These are phyloP conservation scores for Arthrobotrys megalospora DNA, from an alignment of 2,329 filamentous ascomycete species.

Conservation along the genomic window DNA sequence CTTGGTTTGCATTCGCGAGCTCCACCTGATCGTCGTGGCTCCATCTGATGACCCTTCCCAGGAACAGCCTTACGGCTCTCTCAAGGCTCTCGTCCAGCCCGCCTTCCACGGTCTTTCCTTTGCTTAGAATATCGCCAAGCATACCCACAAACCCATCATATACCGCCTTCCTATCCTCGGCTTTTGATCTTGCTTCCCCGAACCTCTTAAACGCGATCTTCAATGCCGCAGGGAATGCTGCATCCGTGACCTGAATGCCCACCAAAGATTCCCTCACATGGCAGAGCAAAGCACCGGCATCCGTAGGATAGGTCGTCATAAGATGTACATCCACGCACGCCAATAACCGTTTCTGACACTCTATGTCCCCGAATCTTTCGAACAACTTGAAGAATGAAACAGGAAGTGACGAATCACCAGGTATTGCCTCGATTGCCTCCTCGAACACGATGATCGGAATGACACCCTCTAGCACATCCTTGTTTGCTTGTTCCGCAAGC, in stretches of 20 bases:
- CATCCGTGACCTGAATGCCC: conserved; percentile 75
- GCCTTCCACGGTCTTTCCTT: conserved; percentile 36
- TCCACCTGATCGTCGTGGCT: conserved; percentile 35
- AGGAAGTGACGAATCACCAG: conserved; percentile 77
- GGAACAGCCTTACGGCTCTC: conserved; percentile 49
- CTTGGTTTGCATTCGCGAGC: conserved; percentile 36
- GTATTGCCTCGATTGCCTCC: conserved; percentile 82
- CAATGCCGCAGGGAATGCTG: conserved; percentile 74
- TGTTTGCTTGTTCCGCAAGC: conserved; percentile 77
- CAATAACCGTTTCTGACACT: conserved; percentile 77
- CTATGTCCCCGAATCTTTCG: conserved; percentile 77
- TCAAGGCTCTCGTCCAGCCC: conserved; percentile 58
- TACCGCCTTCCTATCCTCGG: conserved; percentile 40
- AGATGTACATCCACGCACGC: conserved; percentile 81
- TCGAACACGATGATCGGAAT: conserved; percentile 95
- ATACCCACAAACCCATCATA: conserved; percentile 49
- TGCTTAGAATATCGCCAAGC: conserved; percentile 41
- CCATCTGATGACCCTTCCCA: conserved; percentile 49
- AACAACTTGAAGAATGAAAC: conserved; percentile 87
- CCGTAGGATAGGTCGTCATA: conserved; percentile 73
- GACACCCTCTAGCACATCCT: conserved; percentile 89
- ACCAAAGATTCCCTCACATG: conserved; percentile 80
- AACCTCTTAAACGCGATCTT: conserved; percentile 55
- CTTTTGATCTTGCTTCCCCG: conserved; percentile 51
- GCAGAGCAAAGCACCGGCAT: conserved; percentile 78